phyloP scores from a whole-genome alignment of 148 eudicot species.

The Chenopodium quinoa region DNA sequence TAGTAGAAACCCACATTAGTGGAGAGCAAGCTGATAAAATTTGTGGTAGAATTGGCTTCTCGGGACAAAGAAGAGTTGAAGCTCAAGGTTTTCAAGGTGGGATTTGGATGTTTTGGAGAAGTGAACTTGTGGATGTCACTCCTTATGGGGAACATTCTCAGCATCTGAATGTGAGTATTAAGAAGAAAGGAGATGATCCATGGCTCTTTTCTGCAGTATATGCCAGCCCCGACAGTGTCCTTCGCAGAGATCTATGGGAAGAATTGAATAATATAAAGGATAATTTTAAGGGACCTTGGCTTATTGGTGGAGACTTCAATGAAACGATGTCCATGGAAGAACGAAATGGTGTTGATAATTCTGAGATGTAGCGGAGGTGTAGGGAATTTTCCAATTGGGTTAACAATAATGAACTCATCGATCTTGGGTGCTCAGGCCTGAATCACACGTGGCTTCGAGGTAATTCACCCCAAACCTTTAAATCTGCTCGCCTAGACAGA shows the following conservation, averaged over 20 bases:
- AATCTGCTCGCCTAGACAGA: no score
- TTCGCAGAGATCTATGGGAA: not conserved
- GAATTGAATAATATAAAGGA: not conserved
- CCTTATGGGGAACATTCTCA: not conserved
- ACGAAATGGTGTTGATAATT: not conserved
- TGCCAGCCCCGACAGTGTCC: not conserved
- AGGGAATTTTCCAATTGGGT: not conserved
- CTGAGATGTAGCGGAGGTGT: not conserved
- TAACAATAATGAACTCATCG: not conserved
- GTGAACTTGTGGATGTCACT: not conserved
- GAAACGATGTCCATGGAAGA: not conserved
- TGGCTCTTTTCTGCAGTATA: constrained; percentile 1
- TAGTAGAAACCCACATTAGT: not conserved
- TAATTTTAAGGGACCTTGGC: not conserved
- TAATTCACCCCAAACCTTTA: no score
- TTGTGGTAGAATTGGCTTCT: not conserved
- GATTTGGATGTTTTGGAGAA: not conserved
- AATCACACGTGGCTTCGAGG: not conserved
- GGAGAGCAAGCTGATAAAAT: not conserved
- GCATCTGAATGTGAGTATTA: not conserved
- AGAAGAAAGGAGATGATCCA: not conserved
- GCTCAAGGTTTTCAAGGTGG: constrained; percentile 5
- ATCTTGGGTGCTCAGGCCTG: not conserved
- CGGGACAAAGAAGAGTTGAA: not conserved
- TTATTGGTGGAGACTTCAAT: not conserved